Conservation (phyloP, 352 stramenopile genomes). For the Globisporangium barbulae region DNA sequence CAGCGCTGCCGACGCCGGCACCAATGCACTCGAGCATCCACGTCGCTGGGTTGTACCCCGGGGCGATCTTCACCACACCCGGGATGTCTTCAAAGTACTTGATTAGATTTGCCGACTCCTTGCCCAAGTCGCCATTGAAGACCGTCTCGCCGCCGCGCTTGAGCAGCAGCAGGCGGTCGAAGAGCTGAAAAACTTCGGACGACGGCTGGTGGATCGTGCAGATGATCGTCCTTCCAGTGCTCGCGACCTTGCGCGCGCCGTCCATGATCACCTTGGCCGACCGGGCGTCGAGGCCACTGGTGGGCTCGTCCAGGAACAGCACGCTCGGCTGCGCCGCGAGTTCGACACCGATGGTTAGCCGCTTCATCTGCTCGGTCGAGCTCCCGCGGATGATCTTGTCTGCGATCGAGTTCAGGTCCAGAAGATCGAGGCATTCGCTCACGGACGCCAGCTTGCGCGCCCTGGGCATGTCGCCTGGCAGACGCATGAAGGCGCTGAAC, state of each 20-base stretch:
- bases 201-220: too few relatives aligned
- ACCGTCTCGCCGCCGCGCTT: conserved; percentile 35
- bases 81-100: neutral
- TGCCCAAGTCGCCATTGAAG: neutral
- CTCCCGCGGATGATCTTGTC: conserved; percentile 58
- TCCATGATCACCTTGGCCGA: conserved; percentile 87
- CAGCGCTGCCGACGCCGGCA: conserved; percentile 17
- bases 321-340: conserved; percentile 85
- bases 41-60: conserved; percentile 46
- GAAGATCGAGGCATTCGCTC: neutral
- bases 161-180: conserved; percentile 77
- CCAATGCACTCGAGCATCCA: conserved; percentile 25
- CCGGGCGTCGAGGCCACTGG: conserved; percentile 84
- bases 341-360: conserved; percentile 89
- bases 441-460: neutral
- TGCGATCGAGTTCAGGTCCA: conserved; percentile 24
- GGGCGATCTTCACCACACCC: conserved; percentile 6
- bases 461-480: neutral
- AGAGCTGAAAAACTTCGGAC: conserved; percentile 22
- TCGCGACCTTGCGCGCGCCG: conserved; percentile 83
- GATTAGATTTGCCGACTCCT: neutral
- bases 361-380: conserved; percentile 63
- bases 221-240: too few relatives aligned
- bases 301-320: conserved; percentile 90
- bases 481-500: conserved; percentile 66